Percentiles rank a stretch among this genome's conserved stretches.
Evolutionary conservation across 2,329 filamentous ascomycete species (phyloP).

Genomic region (Claviceps fusiformis): DNA sequence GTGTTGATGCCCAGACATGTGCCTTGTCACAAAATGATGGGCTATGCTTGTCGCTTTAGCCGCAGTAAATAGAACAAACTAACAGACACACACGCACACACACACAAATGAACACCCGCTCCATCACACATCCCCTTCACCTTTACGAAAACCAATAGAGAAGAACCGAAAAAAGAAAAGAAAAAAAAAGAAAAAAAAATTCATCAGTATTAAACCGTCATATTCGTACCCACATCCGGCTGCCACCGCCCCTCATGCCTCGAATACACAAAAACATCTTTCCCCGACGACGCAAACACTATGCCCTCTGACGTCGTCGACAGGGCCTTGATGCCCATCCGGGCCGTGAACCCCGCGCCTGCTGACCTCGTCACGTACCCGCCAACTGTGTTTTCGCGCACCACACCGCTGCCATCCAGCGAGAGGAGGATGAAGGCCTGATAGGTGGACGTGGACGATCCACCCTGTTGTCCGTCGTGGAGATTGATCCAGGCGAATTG

Average conservation of each 20-base stretch:
- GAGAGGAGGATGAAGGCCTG: conserved; percentile 9
- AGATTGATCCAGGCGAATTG: conserved; percentile 10
- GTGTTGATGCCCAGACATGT: no score
- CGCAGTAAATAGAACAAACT: no score
- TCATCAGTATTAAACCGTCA: background rate
- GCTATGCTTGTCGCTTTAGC: no score
- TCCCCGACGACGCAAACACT: conserved; percentile 9
- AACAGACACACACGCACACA: no score
- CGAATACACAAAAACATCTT: conserved; percentile 9
- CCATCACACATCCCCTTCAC: no score
- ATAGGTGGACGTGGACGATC: background rate
- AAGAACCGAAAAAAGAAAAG: no score
- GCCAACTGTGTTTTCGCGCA: conserved; percentile 9
- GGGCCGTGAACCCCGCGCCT: conserved; percentile 5
- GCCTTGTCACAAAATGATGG: no score
- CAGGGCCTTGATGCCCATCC: conserved; percentile 4
- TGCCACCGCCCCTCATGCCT: conserved; percentile 5
- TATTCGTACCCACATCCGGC: conserved; percentile 1
- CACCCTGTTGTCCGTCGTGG: background rate
- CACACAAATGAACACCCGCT: no score
- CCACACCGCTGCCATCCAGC: conserved; percentile 2
- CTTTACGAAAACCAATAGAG: no score
- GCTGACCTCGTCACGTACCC: conserved; percentile 1
- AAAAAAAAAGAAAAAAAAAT: no score
- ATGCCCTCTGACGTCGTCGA: conserved; percentile 8